Conservation (phyloP, 73 alveolate genomes). For the Paramecium octaurelia region DNA sequence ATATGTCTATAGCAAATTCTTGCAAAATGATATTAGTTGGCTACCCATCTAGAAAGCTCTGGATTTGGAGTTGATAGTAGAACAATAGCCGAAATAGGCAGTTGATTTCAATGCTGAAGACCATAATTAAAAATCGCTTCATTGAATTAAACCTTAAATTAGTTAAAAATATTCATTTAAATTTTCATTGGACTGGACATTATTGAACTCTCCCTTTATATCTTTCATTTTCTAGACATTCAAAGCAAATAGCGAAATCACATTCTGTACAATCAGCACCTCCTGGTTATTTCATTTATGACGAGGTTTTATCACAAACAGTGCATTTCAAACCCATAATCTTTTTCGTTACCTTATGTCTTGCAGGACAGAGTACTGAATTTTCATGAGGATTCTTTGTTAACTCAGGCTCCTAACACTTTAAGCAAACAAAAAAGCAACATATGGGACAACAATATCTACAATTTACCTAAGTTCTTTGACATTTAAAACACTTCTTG, state of each 20-base stretch:
- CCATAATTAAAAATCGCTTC: not conserved
- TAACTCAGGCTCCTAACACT: not conserved
- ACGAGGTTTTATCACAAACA: not conserved
- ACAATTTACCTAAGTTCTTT: not conserved
- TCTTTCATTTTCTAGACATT: not conserved
- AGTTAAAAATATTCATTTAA: not conserved
- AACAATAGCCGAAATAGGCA: not conserved
- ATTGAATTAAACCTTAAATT: not conserved
- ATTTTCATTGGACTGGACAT: not conserved
- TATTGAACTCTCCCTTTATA: not conserved
- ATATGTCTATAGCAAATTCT: conserved; percentile 81
- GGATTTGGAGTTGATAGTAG: conserved; percentile 34
- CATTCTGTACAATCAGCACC: not conserved
- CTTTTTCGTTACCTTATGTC: not conserved
- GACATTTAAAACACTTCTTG: not conserved
- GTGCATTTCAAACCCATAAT: not conserved
- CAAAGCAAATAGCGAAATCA: not conserved
- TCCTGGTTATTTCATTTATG: not conserved
- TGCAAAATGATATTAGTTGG: conserved; percentile 86
- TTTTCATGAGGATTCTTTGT: not conserved
- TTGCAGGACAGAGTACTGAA: not conserved
- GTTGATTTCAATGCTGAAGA: not conserved
- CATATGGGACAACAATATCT: not conserved
- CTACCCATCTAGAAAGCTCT: conserved; percentile 75
- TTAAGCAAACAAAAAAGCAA: not conserved